Evolutionary conservation across 768 basidiomycete genomes (phyloP).

Genomic region (Boletus barrowsii): DNA sequence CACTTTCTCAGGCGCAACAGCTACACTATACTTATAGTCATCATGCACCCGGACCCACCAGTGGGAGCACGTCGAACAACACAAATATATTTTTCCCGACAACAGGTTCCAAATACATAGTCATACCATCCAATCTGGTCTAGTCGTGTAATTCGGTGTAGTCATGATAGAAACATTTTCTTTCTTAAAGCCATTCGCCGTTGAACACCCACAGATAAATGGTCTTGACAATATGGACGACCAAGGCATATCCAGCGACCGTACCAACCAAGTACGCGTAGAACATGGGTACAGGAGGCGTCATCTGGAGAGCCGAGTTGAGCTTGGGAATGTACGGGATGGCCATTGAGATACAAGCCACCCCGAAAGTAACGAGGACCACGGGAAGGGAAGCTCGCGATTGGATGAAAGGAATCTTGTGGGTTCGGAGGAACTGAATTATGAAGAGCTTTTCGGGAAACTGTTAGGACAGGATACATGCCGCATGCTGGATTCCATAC

Average conservation of each 20-base stretch:
- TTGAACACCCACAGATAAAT: slow-evolving; percentile 27
- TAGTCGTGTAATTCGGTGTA: background rate
- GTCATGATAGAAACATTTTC: background rate
- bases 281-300: slow-evolving; percentile 28
- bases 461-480: background rate
- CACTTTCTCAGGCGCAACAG: no score
- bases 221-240: slow-evolving; percentile 27
- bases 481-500: slow-evolving; percentile 12
- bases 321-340: slow-evolving; percentile 33
- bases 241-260: slow-evolving; percentile 22
- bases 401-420: slow-evolving; percentile 31
- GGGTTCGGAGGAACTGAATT: slow-evolving; percentile 32
- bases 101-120: background rate
- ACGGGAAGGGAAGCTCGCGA: slow-evolving; percentile 29
- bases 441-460: slow-evolving; percentile 25
- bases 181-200: slow-evolving; percentile 29
- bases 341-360: slow-evolving; percentile 32
- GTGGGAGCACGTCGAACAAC: no score
- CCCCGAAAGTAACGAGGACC: slow-evolving; percentile 29
- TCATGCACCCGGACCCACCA: no score
- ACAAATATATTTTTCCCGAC: background rate
- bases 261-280: slow-evolving; percentile 25
- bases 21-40: no score
- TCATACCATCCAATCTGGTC: background rate
- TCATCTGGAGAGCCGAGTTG: slow-evolving; percentile 27